Percentiles rank a stretch among this genome's conserved stretches.
phyloP scores from a whole-genome alignment of 768 basidiomycete species.

The Leccinellum rugosiceps region DNA sequence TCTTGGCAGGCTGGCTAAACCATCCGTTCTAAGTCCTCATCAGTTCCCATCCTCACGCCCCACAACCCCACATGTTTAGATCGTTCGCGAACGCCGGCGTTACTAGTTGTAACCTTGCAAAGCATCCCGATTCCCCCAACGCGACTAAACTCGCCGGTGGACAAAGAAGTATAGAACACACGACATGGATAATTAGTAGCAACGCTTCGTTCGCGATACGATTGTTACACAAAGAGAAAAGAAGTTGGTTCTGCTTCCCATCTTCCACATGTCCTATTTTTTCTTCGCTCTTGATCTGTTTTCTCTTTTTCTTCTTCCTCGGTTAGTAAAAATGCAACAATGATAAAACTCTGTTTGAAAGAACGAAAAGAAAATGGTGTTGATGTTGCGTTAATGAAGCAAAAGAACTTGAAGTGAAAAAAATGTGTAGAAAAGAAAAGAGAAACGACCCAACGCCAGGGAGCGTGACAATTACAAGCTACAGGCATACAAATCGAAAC shows the following conservation, averaged over 20 bases:
- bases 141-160: not conserved
- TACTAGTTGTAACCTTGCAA: too few relatives aligned
- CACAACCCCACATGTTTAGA: not conserved
- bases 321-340: not conserved
- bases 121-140: too few relatives aligned
- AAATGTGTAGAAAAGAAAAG: slow-evolving; percentile 5
- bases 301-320: not conserved
- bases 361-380: not conserved
- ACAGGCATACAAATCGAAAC: slow-evolving; percentile 26
- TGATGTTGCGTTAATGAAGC: slow-evolving; percentile 8
- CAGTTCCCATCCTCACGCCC: not conserved
- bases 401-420: not conserved
- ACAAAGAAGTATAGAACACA: not conserved
- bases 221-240: not conserved
- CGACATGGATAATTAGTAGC: not conserved
- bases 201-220: not conserved
- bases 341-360: slow-evolving; percentile 2
- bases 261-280: not conserved
- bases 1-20: not conserved
- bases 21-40: not conserved
- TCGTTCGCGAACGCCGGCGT: not conserved
- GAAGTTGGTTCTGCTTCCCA: not conserved
- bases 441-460: slow-evolving; percentile 1
- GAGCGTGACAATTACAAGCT: slow-evolving; percentile 20
- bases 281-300: not conserved